A percentile compares a stretch with the other conserved stretches of the same genome.
phyloP scores from a whole-genome alignment of 2,329 filamentous ascomycete species.

The Ramularia collo-cygni region DNA sequence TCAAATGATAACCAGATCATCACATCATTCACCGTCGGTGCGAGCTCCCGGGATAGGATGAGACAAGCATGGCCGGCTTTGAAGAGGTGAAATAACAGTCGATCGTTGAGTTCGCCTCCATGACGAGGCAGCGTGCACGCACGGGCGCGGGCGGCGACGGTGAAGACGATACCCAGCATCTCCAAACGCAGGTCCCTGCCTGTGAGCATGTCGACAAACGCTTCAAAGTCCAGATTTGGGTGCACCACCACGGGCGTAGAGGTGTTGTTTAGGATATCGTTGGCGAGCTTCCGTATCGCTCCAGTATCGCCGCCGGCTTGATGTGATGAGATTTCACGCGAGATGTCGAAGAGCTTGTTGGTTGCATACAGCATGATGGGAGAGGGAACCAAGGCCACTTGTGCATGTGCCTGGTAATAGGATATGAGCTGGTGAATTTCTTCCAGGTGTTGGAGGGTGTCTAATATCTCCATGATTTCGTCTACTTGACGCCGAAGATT shows the following conservation, averaged over 20 bases:
- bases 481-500: background rate
- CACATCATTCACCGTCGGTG: conserved; percentile 9
- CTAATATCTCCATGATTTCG: background rate
- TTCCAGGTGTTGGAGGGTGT: background rate
- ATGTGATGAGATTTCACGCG: background rate
- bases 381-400: conserved; percentile 4
- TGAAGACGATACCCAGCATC: conserved; percentile 16
- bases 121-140: background rate
- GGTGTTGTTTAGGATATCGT: background rate
- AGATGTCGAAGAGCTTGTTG: conserved; percentile 1
- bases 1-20: conserved; percentile 11
- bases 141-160: conserved; percentile 11
- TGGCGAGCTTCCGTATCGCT: background rate
- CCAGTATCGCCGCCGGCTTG: background rate
- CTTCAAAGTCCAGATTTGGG: background rate
- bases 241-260: background rate
- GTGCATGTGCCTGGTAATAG: background rate
- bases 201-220: conserved; percentile 13
- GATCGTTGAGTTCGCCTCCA: background rate
- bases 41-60: conserved; percentile 10
- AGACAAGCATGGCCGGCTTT: conserved; percentile 3
- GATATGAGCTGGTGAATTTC: background rate
- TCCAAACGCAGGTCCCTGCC: conserved; percentile 16
- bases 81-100: background rate
- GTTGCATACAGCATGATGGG: conserved; percentile 2